These are phyloP conservation scores for Uromyces viciae-fabae DNA, from an alignment of 1,284 basidiomycete genomes.

Conservation along the genomic window DNA sequence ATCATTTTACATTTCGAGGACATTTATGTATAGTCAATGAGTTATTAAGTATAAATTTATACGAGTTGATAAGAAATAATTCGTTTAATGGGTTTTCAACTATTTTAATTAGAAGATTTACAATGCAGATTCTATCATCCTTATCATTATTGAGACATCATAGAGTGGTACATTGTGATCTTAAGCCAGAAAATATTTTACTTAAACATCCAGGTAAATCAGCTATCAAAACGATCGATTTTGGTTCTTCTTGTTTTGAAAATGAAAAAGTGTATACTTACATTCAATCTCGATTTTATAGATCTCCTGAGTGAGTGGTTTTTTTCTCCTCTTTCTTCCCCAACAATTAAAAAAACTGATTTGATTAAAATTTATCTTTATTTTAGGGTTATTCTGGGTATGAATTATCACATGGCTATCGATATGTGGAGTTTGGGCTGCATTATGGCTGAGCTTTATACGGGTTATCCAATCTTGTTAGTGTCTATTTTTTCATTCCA, in stretches of 20 bases:
- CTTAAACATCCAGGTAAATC: constrained; percentile 91
- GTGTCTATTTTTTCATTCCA: neutral
- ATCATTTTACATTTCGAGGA: constrained; percentile 95
- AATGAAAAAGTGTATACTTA: constrained; percentile 99
- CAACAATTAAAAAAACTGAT: too few relatives aligned
- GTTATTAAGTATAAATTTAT: constrained; percentile 94
- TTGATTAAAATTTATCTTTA: neutral
- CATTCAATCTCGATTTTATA: constrained; percentile 94
- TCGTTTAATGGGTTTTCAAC: constrained; percentile 96
- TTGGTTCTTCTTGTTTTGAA: constrained; percentile 96
- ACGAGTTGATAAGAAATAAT: constrained; percentile 99
- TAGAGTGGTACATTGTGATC: constrained; percentile 97
- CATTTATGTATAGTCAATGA: constrained; percentile 99
- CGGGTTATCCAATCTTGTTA: constrained; percentile 91
- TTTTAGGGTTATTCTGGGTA: constrained; percentile 71
- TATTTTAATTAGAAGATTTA: constrained; percentile 88
- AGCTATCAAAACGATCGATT: constrained; percentile 97
- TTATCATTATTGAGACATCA: constrained; percentile 90
- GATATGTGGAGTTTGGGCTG: constrained; percentile 95
- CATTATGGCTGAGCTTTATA: constrained; percentile 93
- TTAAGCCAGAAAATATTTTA: constrained; percentile 98
- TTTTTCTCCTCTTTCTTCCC: neutral
- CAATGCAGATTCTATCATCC: constrained; percentile 87
- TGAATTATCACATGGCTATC: constrained; percentile 78
- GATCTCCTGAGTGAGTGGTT: constrained; percentile 69